A percentile compares a stretch with the other conserved stretches of the same genome.
Evolutionary conservation across 331 rosid species (phyloP).

Genomic region (Malus hybrid): DNA sequence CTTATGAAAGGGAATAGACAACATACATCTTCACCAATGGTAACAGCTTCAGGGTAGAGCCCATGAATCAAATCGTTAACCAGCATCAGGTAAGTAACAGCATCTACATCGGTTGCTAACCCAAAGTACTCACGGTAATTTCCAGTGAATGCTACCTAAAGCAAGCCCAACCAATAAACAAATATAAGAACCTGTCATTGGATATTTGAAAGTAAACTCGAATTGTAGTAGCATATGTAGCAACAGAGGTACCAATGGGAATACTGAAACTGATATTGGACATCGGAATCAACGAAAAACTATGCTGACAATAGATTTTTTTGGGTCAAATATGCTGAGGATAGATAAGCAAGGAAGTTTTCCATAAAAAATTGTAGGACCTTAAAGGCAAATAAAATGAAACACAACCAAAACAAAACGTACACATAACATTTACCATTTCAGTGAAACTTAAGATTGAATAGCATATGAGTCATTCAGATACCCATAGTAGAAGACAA

Average conservation of each 20-base stretch:
- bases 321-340: background rate
- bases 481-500: background rate
- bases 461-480: background rate
- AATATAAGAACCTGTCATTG: background rate
- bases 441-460: background rate
- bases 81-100: slow-evolving; percentile 89
- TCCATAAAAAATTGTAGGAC: background rate
- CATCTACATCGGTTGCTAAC: slow-evolving; percentile 77
- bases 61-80: slow-evolving; percentile 96
- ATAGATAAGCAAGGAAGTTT: background rate
- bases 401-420: too few relatives aligned
- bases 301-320: background rate
- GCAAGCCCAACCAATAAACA: slow-evolving; percentile 1
- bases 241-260: background rate
- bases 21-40: slow-evolving; percentile 96
- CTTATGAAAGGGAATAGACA: slow-evolving; percentile 8
- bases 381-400: too few relatives aligned
- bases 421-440: too few relatives aligned
- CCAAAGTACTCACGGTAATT: slow-evolving; percentile 91
- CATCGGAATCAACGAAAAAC: background rate
- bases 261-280: background rate
- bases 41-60: slow-evolving; percentile 83
- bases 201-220: background rate
- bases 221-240: background rate
- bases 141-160: slow-evolving; percentile 85